Percentiles rank a stretch among this genome's conserved stretches.
Conservation (phyloP, 2,329 filamentous ascomycete species). For the Claviceps purpurea region DNA sequence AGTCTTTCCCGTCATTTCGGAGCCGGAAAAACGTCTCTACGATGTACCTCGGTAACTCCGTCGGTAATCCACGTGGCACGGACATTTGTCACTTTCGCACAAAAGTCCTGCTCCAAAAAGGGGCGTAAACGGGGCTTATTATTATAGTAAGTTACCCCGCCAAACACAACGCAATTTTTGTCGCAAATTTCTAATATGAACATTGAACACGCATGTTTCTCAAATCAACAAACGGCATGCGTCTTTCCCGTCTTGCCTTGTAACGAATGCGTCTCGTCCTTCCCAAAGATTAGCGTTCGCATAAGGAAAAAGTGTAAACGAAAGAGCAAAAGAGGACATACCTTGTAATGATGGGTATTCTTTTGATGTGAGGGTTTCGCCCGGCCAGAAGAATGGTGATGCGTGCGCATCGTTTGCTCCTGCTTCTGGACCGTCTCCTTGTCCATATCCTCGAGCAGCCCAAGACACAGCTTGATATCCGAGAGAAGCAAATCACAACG, state of each 20-base stretch:
- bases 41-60: no score
- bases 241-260: slow-evolving; percentile 88
- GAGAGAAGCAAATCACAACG: slow-evolving; percentile 66
- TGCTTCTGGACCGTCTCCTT: slow-evolving; percentile 55
- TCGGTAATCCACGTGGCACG: no score
- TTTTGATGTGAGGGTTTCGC: slow-evolving; percentile 31
- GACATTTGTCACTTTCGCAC: no score
- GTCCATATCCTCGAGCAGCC: slow-evolving; percentile 62
- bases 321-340: slow-evolving; percentile 19
- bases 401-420: slow-evolving; percentile 48
- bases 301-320: not conserved
- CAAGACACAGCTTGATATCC: slow-evolving; percentile 67
- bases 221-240: slow-evolving; percentile 59
- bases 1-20: no score
- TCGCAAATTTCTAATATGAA: not conserved
- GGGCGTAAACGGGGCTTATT: no score
- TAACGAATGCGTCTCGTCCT: slow-evolving; percentile 72
- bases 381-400: slow-evolving; percentile 40
- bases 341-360: slow-evolving; percentile 26
- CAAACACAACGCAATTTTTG: not conserved
- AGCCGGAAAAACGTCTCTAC: no score
- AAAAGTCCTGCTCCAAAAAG: no score
- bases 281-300: not conserved
- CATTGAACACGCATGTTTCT: not conserved
- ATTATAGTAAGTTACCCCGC: no score